Percentiles rank a stretch among this genome's conserved stretches.
Evolutionary conservation across 768 basidiomycete genomes (phyloP).

Genomic region (Mycena chlorophos): DNA sequence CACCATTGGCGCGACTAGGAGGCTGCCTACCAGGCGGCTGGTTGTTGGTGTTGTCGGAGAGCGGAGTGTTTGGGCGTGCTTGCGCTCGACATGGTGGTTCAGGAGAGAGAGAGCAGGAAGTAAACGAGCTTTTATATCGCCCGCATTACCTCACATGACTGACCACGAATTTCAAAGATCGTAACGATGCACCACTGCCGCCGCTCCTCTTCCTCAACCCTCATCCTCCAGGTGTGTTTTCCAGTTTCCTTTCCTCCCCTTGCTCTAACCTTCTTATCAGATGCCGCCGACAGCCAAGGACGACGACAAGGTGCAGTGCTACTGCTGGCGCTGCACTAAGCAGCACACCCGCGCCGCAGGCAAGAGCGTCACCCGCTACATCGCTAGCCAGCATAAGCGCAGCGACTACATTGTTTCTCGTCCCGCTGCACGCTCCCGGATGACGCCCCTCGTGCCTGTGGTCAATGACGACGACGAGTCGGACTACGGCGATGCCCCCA

Average conservation of each 20-base stretch:
- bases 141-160: not conserved
- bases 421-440: not conserved
- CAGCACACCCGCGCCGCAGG: not conserved
- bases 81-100: not conserved
- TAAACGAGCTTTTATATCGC: not conserved
- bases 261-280: too few species aligned
- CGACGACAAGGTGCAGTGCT: not conserved
- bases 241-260: too few species aligned
- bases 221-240: too few species aligned
- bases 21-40: too few species aligned
- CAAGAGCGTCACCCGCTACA: not conserved
- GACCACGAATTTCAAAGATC: not conserved
- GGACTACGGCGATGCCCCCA: not conserved
- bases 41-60: not conserved
- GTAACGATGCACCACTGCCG: too few species aligned
- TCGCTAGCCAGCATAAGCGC: not conserved
- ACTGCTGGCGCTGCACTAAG: not conserved
- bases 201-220: not conserved
- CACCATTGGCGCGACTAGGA: too few species aligned
- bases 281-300: not conserved
- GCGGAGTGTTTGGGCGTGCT: not conserved
- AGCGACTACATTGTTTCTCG: not conserved
- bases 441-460: not conserved
- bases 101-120: not conserved
- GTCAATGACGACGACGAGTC: not conserved